These are phyloP conservation scores for Hansenula lynferdii DNA, from an alignment of 1,139 yeast species.

Conservation along the genomic window DNA sequence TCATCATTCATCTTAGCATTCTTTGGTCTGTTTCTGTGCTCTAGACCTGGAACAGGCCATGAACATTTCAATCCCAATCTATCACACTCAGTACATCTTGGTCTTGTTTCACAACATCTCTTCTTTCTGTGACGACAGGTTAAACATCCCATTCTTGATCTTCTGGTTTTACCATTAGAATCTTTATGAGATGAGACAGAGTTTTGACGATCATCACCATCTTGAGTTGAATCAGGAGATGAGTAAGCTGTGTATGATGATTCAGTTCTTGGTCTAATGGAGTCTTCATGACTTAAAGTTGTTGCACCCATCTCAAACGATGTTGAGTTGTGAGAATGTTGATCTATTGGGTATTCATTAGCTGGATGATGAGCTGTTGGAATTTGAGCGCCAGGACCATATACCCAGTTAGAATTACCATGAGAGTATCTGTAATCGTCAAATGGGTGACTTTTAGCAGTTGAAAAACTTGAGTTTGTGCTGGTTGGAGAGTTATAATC, in stretches of 20 bases:
- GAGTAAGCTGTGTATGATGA: background rate
- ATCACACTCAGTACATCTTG: conserved; percentile 55
- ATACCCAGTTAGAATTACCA: background rate
- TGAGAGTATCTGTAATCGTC: conserved; percentile 1
- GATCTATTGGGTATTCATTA: background rate
- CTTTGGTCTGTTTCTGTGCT: conserved; percentile 41
- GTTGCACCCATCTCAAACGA: background rate
- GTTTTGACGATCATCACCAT: background rate
- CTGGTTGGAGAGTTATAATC: conserved; percentile 1
- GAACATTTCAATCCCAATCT: conserved; percentile 50
- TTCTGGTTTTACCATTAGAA: conserved; percentile 10
- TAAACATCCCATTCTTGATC: conserved; percentile 51
- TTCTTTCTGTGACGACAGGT: conserved; percentile 71
- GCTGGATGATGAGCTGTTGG: background rate
- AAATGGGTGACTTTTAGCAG: background rate
- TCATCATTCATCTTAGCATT: conserved; percentile 44
- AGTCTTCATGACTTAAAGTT: background rate
- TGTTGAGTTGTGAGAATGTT: background rate
- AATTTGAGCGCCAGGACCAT: background rate
- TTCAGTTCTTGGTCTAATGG: conserved; percentile 1
- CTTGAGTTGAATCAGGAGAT: background rate
- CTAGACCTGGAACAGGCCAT: conserved; percentile 49
- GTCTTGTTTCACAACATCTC: conserved; percentile 63
- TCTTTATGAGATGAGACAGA: background rate
- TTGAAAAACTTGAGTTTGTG: background rate